phyloP scores from a whole-genome alignment of 257 asterid genomes.

The Schizonepeta tenuifolia region DNA sequence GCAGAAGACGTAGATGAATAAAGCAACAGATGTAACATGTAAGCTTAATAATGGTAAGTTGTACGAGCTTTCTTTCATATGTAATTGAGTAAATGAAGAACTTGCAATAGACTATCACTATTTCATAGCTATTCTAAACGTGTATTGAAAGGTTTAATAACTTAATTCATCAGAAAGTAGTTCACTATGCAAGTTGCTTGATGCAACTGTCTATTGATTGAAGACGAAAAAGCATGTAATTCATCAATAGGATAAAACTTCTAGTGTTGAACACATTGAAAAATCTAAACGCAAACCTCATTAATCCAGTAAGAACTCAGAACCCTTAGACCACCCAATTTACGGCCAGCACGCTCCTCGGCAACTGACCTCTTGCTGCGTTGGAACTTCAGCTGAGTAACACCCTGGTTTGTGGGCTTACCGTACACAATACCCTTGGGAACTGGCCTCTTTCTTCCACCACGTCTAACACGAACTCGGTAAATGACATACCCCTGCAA shows the following conservation, averaged over 20 bases:
- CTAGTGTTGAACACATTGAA: neutral
- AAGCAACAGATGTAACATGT: neutral
- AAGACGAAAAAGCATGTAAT: neutral
- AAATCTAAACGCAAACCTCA: slow-evolving; percentile 6
- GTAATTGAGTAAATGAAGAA: neutral
- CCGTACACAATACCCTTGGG: slow-evolving; percentile 26
- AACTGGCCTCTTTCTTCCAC: slow-evolving; percentile 22
- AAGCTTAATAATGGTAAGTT: neutral
- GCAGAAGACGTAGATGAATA: neutral
- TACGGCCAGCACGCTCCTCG: slow-evolving; percentile 24
- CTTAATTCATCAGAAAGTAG: neutral
- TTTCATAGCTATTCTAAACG: neutral
- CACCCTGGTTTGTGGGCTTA: slow-evolving; percentile 22
- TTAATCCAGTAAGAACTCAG: slow-evolving; percentile 25
- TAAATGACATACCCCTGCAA: slow-evolving; percentile 9
- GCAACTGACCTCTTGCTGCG: slow-evolving; percentile 27
- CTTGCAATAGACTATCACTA: neutral
- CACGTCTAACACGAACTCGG: slow-evolving; percentile 12
- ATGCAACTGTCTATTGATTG: neutral
- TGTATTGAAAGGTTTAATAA: neutral
- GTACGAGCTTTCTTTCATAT: neutral
- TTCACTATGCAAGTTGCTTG: neutral
- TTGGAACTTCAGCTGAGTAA: slow-evolving; percentile 13
- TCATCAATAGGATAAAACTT: neutral
- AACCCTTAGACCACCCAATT: slow-evolving; percentile 22